A percentile compares a stretch with the other conserved stretches of the same genome.
Conservation (phyloP, 2,329 filamentous ascomycete genomes). For the Aspergillus terreus region DNA sequence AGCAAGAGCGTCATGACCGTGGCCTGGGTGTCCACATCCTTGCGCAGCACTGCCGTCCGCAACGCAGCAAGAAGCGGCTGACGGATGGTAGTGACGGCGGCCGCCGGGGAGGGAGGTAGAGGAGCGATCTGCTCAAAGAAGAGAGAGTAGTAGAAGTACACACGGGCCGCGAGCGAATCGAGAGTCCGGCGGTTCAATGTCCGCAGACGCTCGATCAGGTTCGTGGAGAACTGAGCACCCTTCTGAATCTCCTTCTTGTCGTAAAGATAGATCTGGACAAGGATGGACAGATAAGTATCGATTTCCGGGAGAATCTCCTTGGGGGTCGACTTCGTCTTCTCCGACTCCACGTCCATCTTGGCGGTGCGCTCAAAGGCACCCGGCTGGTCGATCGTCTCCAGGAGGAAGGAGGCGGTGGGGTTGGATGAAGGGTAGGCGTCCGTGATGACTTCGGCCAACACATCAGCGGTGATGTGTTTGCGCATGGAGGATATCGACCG, state of each 20-base stretch:
- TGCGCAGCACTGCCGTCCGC: slow-evolving; percentile 90
- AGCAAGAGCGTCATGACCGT: slow-evolving; percentile 92
- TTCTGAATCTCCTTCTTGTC: slow-evolving; percentile 77
- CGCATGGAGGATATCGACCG: slow-evolving; percentile 94
- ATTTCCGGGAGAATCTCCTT: slow-evolving; percentile 84
- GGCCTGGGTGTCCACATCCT: slow-evolving; percentile 96
- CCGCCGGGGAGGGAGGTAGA: slow-evolving; percentile 82
- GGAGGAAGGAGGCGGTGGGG: slow-evolving; percentile 64
- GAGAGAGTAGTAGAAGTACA: slow-evolving; percentile 96
- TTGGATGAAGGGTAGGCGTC: slow-evolving; percentile 72
- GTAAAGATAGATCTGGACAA: slow-evolving; percentile 82
- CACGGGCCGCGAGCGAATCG: slow-evolving; percentile 88
- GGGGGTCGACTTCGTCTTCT: slow-evolving; percentile 60
- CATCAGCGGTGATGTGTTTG: slow-evolving; percentile 79
- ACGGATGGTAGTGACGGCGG: slow-evolving; percentile 80
- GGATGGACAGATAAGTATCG: slow-evolving; percentile 82
- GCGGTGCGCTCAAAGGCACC: slow-evolving; percentile 60
- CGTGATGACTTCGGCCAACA: slow-evolving; percentile 74
- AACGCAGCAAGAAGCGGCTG: slow-evolving; percentile 83
- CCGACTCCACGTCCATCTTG: slow-evolving; percentile 72
- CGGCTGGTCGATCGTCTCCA: slow-evolving; percentile 66
- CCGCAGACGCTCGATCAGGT: slow-evolving; percentile 80
- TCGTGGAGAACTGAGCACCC: slow-evolving; percentile 79
- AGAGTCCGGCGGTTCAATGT: slow-evolving; percentile 87
- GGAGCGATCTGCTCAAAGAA: slow-evolving; percentile 91